Base-by-base conservation (phyloP, 1,284 basidiomycete genomes). In the Ganoderma boninense region DNA sequence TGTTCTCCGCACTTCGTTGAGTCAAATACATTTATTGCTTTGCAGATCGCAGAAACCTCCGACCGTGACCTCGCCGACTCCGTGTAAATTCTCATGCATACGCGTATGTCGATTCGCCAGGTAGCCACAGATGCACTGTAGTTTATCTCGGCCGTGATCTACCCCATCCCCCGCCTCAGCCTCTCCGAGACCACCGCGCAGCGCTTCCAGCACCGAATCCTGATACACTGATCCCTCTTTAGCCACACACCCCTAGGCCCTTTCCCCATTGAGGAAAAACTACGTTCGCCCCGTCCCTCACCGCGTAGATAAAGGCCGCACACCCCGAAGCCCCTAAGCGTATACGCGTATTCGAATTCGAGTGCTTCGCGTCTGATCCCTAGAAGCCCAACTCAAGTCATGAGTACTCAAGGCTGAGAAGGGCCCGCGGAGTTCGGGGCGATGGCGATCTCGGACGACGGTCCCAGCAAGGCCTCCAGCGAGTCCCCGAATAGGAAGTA, bases 361-460 rank as follows among this genome's bases (percentile, higher is more conserved):
- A 26, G 49, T 23, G 49, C 49, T 26, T 26, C 38, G 40, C 46
- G 44, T 62, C 59, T 29, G 32, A 62, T 66, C 43, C 13, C 29
- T 4, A 35, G 43, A 40, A 23, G 43, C 10, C 54, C 38, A 6
- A 38, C 7, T 6, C 7, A 38, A 7, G 35, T 7, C 35, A 7
- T 4, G 35, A 38, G 29, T 32, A 32, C 29, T 32, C 29, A 32
- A 32, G 29, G 29, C 29, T 4, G 29, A 38, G 38, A 38, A 38
- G 38, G 38, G 38, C 38, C 38, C 32, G 38, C 40, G 16, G 43
- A 38, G n/a, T 52, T 43, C 40, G 32, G 54, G 14, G 18, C 29
- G 16, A 57, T 52, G 67, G 67, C 20, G 62, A 68, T 68, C 63
- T 68, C 67, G 67, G 67, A 46, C 26, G 43, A 62, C 40, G 14